A percentile compares a stretch with the other conserved stretches of the same genome.
These are phyloP conservation scores for Sphaerulina populicola DNA, from an alignment of 2,329 filamentous ascomycete genomes.

Conservation along the genomic window DNA sequence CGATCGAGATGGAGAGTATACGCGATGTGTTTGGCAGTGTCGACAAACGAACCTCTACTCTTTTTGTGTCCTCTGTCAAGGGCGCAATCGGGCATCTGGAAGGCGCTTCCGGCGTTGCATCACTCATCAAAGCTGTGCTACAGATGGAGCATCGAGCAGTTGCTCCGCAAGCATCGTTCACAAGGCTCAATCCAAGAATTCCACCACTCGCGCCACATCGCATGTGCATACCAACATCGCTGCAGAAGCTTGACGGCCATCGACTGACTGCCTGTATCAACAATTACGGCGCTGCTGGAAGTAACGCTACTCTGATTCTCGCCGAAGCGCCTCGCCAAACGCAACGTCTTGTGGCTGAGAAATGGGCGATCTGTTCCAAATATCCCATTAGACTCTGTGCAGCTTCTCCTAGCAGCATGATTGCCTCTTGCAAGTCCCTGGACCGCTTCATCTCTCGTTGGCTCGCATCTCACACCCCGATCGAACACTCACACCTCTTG, in stretches of 20 bases:
- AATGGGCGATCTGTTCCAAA: background rate
- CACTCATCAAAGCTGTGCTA: slow-evolving; percentile 33
- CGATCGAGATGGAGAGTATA: slow-evolving; percentile 12
- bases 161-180: slow-evolving; percentile 9
- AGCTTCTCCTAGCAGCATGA: background rate
- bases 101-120: slow-evolving; percentile 33
- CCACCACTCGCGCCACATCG: background rate
- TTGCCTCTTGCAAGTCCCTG: slow-evolving; percentile 1
- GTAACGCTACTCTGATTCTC: slow-evolving; percentile 25
- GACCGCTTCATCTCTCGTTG: background rate
- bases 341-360: background rate
- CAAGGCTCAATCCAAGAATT: slow-evolving; percentile 9
- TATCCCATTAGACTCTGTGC: slow-evolving; percentile 3
- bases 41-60: slow-evolving; percentile 7
- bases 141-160: slow-evolving; percentile 29
- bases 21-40: slow-evolving; percentile 26
- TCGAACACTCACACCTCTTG: background rate
- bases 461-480: background rate
- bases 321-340: background rate
- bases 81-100: slow-evolving; percentile 28
- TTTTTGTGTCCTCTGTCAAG: slow-evolving; percentile 25
- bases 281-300: slow-evolving; percentile 35
- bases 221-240: slow-evolving; percentile 3
- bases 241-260: slow-evolving; percentile 1
- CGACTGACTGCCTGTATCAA: slow-evolving; percentile 25